Evolutionary conservation across 306 rosid genomes (phyloP), one percentile per base, ranked within the genome.

Genomic region (Cucurbita moschata): DNA sequence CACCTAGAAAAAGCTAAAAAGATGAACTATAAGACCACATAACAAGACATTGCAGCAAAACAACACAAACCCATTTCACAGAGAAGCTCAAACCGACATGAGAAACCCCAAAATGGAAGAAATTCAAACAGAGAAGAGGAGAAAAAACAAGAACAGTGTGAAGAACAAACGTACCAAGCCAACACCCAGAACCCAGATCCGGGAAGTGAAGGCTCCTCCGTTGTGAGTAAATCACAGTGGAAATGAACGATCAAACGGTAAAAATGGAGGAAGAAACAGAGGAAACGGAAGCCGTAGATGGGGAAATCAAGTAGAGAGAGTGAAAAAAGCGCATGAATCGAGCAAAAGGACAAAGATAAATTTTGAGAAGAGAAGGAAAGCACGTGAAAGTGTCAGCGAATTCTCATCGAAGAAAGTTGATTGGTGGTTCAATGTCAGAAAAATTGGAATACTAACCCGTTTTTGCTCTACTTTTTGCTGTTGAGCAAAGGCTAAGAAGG

Each of bases 371-470:
- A 56, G 84, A 53, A 6, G 11, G 11, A 30, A 50, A 79, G 80
- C 96, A 86, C 96, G 93, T 92, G 97, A 79, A 68, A 46, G 75
- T 85, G 88, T 89, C 96, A 85, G 93, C 7, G 62, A 58, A 6
- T 54, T 71, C 77, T 43, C 19, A 56, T 56, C 14, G 77, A 57
- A 38, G n/a, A 21, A 73, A 73, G 77, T 42, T 42, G 58, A 54
- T 56, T 54, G 46, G 51, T 38, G 62, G 61, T n/a, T 49, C 40
- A n/a, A 30, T 79, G 88, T 86, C 90, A 87, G 86, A 84, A 76
- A 70, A 30, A 30, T 52, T 76, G 50, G 78, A 30, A 78, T 67
- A 79, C 58, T 6, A 35, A 69, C 76, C 74, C 18, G 26, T 21
- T 37, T 15, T 38, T 7, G 15, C 69, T 13, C 43, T 16, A 18